Conservation (phyloP, 306 rosid species). For the Cicer arietinum region DNA sequence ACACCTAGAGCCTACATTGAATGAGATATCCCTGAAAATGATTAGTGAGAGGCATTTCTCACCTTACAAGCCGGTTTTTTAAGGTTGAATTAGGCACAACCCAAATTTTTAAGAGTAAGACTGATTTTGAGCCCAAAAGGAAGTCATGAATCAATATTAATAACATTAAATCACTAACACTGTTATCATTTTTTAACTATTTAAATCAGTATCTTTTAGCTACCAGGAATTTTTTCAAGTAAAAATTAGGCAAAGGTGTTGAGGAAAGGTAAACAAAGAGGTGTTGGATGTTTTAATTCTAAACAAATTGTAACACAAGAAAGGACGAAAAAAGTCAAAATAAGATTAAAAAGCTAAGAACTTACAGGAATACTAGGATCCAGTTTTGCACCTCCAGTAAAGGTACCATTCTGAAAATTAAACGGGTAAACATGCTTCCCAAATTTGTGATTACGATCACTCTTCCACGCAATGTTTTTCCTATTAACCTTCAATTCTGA, state of each 20-base stretch:
- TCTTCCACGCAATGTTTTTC: constrained; percentile 94
- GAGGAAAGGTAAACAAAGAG: constrained; percentile 4
- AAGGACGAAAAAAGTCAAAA: constrained; percentile 12
- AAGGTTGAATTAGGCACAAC: too few species aligned
- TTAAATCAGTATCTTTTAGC: background rate
- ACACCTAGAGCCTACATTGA: too few species aligned
- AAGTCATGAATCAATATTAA: constrained; percentile 7
- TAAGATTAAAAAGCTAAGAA: constrained; percentile 42
- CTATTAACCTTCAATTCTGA: constrained; percentile 74
- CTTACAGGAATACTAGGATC: constrained; percentile 81
- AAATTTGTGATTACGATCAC: constrained; percentile 87
- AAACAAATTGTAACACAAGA: background rate
- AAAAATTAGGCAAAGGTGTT: constrained; percentile 1
- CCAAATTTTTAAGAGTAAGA: background rate
- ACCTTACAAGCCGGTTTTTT: too few species aligned
- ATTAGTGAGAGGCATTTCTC: too few species aligned
- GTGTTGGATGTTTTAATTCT: constrained; percentile 24
- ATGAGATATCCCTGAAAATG: too few species aligned
- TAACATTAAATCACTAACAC: constrained; percentile 1
- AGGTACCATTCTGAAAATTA: constrained; percentile 92
- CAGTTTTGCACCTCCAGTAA: constrained; percentile 84
- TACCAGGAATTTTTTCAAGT: background rate
- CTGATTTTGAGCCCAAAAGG: background rate
- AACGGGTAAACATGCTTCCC: constrained; percentile 90
- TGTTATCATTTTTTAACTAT: constrained; percentile 1